Evolutionary conservation across 768 basidiomycete species (phyloP).

Genomic region (Pulveroboletus frians): DNA sequence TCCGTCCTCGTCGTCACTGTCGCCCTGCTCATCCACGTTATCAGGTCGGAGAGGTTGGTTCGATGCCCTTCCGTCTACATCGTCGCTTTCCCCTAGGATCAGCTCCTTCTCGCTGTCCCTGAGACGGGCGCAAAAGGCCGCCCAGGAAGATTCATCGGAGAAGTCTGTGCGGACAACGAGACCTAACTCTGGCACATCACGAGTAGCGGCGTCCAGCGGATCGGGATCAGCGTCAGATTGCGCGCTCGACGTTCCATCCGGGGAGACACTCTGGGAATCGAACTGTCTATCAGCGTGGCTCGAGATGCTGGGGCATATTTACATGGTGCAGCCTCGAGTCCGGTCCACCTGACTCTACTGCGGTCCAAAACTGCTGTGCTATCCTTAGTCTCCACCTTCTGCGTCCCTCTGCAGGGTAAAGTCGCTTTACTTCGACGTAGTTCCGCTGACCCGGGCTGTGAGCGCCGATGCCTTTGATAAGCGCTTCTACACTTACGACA

Average conservation of each 20-base stretch:
- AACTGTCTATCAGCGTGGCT: not conserved
- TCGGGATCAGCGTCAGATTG: slow-evolving; percentile 43
- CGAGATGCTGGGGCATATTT: not conserved
- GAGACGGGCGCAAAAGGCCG: slow-evolving; percentile 45
- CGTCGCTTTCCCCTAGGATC: slow-evolving; percentile 20
- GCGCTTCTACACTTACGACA: slow-evolving; percentile 13
- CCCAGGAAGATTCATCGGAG: slow-evolving; percentile 63
- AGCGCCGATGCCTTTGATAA: not conserved
- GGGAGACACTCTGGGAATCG: slow-evolving; percentile 12
- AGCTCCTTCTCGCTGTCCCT: slow-evolving; percentile 57
- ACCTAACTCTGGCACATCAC: slow-evolving; percentile 48
- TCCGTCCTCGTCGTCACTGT: slow-evolving; percentile 25
- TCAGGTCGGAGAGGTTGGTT: slow-evolving; percentile 14
- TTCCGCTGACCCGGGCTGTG: slow-evolving; percentile 26
- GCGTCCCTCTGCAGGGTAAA: slow-evolving; percentile 49
- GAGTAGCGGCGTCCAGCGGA: slow-evolving; percentile 44
- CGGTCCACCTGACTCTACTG: slow-evolving; percentile 16
- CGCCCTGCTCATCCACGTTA: slow-evolving; percentile 17
- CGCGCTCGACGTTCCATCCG: slow-evolving; percentile 15
- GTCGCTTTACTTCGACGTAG: slow-evolving; percentile 42
- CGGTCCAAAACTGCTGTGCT: slow-evolving; percentile 46
- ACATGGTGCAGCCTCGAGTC: slow-evolving; percentile 14
- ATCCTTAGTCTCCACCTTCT: slow-evolving; percentile 51
- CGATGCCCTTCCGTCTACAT: slow-evolving; percentile 21
- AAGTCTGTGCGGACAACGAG: slow-evolving; percentile 72